A percentile compares a stretch with the other conserved stretches of the same genome.
phyloP scores from a whole-genome alignment of 148 eudicot species.

The Salicornia ramosissima region DNA sequence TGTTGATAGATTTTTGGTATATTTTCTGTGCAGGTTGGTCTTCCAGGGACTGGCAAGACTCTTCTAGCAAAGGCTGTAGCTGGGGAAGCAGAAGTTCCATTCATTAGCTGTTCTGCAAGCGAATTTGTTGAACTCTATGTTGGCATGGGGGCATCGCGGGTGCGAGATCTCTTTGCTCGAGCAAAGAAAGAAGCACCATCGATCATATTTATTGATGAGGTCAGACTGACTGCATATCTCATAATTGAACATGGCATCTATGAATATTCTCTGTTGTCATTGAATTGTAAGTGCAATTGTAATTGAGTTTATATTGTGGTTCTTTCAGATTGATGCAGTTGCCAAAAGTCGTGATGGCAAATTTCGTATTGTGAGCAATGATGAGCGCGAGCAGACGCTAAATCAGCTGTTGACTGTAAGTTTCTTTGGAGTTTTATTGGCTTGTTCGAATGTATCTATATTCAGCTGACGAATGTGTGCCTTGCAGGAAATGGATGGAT shows the following conservation, averaged over 20 bases:
- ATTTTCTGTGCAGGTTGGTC: conserved; percentile 78
- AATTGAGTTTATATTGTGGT: conserved; percentile 9
- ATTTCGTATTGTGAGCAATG: conserved; percentile 88
- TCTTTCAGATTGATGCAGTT: conserved; percentile 87
- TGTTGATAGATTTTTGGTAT: conserved; percentile 10
- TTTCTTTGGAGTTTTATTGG: background rate
- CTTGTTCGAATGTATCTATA: background rate
- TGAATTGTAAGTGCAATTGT: conserved; percentile 7
- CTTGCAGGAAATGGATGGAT: conserved; percentile 98
- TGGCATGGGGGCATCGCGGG: conserved; percentile 99
- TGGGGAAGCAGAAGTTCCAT: conserved; percentile 97
- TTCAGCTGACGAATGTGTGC: conserved; percentile 4
- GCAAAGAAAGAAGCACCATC: conserved; percentile 98
- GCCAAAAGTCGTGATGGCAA: conserved; percentile 97
- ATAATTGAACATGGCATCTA: background rate
- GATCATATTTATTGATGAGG: conserved; percentile 96
- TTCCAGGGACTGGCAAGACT: conserved; percentile 98
- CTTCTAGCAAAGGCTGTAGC: conserved; percentile 98
- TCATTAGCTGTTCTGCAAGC: conserved; percentile 96
- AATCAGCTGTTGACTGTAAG: conserved; percentile 89
- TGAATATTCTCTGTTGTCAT: background rate
- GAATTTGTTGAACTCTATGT: conserved; percentile 96
- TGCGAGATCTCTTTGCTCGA: conserved; percentile 91
- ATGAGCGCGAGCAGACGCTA: conserved; percentile 92
- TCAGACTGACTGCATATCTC: conserved; percentile 21